Evolutionary conservation across 257 asterid genomes (phyloP).

Genomic region (Gentiana dahurica): DNA sequence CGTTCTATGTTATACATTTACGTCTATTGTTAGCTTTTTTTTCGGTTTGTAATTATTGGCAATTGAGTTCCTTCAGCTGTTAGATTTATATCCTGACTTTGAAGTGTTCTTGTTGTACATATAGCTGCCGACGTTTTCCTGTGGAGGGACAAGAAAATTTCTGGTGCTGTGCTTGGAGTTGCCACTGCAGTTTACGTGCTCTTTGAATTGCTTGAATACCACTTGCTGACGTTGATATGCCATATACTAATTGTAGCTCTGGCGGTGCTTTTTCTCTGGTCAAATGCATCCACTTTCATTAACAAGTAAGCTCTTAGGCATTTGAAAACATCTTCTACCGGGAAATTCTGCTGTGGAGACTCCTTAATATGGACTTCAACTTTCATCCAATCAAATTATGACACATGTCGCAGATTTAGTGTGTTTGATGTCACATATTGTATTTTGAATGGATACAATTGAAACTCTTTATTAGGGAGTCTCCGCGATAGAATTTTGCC

Average conservation of each 20-base stretch:
- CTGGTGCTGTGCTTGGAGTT: slow-evolving; percentile 71
- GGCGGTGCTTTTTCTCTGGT: slow-evolving; percentile 70
- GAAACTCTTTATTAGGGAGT: too few relatives aligned
- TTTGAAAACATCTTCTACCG: neutral
- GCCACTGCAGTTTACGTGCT: slow-evolving; percentile 85
- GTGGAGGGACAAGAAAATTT: slow-evolving; percentile 85
- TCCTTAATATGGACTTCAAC: too few relatives aligned
- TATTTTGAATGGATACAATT: too few relatives aligned
- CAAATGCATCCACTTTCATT: slow-evolving; percentile 67
- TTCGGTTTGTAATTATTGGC: too few relatives aligned
- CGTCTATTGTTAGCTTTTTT: too few relatives aligned
- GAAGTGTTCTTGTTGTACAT: neutral
- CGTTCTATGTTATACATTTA: too few relatives aligned
- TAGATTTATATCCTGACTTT: neutral
- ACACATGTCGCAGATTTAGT: too few relatives aligned
- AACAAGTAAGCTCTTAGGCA: slow-evolving; percentile 44
- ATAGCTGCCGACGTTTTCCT: slow-evolving; percentile 90
- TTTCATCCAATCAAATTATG: too few relatives aligned
- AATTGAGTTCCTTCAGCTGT: too few relatives aligned
- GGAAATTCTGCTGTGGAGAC: neutral
- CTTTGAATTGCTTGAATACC: slow-evolving; percentile 83
- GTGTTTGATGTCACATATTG: too few relatives aligned
- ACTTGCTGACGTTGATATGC: slow-evolving; percentile 76
- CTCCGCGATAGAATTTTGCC: too few relatives aligned
- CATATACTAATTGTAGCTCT: slow-evolving; percentile 64